Evolutionary conservation across 805 yeast genomes (phyloP), one percentile per base, ranked within the genome.

Genomic region (Starmerella sp.): DNA sequence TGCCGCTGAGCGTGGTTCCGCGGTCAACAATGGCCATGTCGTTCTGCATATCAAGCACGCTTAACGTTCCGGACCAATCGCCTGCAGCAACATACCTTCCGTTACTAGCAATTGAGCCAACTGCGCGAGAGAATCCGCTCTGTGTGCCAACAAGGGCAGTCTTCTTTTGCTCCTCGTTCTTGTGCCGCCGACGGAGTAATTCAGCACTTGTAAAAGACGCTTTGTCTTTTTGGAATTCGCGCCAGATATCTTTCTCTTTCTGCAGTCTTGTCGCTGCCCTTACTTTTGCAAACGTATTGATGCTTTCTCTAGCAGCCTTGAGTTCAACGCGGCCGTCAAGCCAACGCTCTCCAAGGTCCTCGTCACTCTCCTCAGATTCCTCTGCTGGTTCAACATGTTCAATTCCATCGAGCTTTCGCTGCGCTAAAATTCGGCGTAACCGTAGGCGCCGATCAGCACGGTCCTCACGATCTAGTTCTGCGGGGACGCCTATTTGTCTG

Each of bases 21-120:
- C 36, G 48, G 28, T 30, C 48, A 8, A 32, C 13, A 36, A 38
- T 11, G 5, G 22, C 17, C 57, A 54, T 42, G n/a, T 41, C 38
- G 13, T 22, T 37, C 6, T 41, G 48, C 22, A 35, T 15, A 8
- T 52, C 50, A 8, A 60, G 17, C 14, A 86, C 58, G 57, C 75
- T 76, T 5, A 87, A 61, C 31, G 74, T 73, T 4, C 97, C 97
- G 58, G 82, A 79, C 97, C 97, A 91, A 38, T 93, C 84, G 0
- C 89, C 93, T 13, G 80, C 73, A 0, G 87, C 84, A 3, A 86
- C 51, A 1, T 62, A 44, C 4, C 71, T 66, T 51, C 71, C 49
- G 31, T 22, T 4, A 7, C 15, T 4, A 5, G 49, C 49, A 9
- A 46, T 9, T 10, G 49, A 46, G 14, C 49, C 49, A 0, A 85